Percentiles rank a stretch among this genome's conserved stretches.
Conservation (phyloP, 2,329 filamentous ascomycete genomes). For the Byssoonygena ceratinophila region DNA sequence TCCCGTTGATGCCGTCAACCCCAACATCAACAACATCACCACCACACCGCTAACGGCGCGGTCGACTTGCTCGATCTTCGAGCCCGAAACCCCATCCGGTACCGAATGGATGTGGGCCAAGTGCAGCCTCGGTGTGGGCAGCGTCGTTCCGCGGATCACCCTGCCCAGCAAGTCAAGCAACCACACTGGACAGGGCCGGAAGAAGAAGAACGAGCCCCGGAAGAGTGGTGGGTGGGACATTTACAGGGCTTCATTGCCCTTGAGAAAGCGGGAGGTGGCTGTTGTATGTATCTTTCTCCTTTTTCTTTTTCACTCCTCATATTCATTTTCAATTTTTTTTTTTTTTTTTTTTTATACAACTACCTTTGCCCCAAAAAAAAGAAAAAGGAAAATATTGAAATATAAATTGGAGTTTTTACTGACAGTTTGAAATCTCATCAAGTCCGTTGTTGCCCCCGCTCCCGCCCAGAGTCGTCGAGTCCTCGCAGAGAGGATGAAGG, state of each 20-base stretch:
- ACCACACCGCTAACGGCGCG: conserved; percentile 10
- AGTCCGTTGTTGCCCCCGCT: not conserved
- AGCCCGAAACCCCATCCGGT: conserved; percentile 1
- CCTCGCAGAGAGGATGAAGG: conserved; percentile 7
- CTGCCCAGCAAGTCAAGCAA: not conserved
- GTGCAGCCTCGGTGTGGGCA: not conserved
- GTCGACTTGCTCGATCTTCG: conserved; percentile 14
- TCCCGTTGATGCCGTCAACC: not conserved
- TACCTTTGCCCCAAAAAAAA: too few species aligned
- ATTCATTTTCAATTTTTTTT: too few species aligned
- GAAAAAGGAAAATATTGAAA: too few species aligned
- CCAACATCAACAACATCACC: not conserved
- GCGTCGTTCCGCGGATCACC: not conserved
- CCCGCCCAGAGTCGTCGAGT: not conserved
- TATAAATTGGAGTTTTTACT: too few species aligned
- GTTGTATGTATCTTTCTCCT: not conserved
- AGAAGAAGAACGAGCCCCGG: not conserved
- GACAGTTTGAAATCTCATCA: too few species aligned
- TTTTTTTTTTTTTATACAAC: too few species aligned
- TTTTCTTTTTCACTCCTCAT: not conserved
- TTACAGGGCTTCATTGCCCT: conserved; percentile 1
- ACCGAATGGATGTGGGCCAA: conserved; percentile 4
- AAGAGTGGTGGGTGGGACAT: conserved; percentile 6
- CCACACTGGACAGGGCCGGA: not conserved
- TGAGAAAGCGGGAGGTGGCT: not conserved